A percentile compares a stretch with the other conserved stretches of the same genome.
Conservation (phyloP, 2,329 filamentous ascomycete species). For the Coleophoma crateriformis region DNA sequence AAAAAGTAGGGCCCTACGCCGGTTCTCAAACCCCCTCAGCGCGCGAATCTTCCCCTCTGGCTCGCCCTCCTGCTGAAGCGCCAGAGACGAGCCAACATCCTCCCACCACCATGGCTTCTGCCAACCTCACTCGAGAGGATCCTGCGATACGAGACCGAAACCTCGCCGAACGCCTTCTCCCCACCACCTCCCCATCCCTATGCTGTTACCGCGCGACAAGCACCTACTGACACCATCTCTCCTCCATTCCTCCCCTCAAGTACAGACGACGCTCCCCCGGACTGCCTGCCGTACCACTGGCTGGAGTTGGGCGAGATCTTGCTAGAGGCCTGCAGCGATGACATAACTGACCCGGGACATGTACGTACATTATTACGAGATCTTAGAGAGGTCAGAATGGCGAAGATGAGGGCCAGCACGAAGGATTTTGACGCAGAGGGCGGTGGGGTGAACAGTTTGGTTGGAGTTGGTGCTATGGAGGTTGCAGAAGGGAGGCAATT, state of each 20-base stretch:
- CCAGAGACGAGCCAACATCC: constrained; percentile 87
- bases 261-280: constrained; percentile 61
- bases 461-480: constrained; percentile 89
- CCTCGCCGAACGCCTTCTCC: constrained; percentile 67
- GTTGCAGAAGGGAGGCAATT: constrained; percentile 82
- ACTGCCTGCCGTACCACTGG: constrained; percentile 89
- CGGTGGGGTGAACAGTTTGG: constrained; percentile 63
- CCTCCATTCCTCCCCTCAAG: constrained; percentile 77
- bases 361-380: constrained; percentile 74
- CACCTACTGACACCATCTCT: constrained; percentile 33
- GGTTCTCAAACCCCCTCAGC: constrained; percentile 72
- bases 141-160: constrained; percentile 73
- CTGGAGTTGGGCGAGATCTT: constrained; percentile 84
- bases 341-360: constrained; percentile 68
- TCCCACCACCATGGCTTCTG: constrained; percentile 85
- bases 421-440: constrained; percentile 61
- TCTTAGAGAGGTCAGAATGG: constrained; percentile 79
- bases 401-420: constrained; percentile 77
- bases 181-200: constrained; percentile 66
- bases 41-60: constrained; percentile 81
- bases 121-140: constrained; percentile 70
- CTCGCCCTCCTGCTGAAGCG: constrained; percentile 92
- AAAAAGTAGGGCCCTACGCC: constrained; percentile 66
- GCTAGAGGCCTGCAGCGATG: constrained; percentile 78
- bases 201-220: constrained; percentile 28